Evolutionary conservation across 805 yeast species (phyloP).

Genomic region (Hanseniaspora valbyensis): DNA sequence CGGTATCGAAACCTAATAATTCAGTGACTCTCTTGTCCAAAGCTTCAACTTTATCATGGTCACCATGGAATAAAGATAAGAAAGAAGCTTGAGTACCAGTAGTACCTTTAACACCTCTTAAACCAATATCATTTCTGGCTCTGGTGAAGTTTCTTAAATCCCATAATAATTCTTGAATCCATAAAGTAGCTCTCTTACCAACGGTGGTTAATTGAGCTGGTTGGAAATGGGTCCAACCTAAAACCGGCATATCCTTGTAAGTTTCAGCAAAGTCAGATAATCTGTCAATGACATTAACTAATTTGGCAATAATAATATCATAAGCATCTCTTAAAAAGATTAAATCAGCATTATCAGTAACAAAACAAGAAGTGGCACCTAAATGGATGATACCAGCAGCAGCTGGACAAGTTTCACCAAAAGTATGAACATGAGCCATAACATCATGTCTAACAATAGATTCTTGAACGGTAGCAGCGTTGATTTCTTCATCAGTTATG

Average conservation of each 20-base stretch:
- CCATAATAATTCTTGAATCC: slow-evolving; percentile 97
- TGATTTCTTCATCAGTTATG: slow-evolving; percentile 89
- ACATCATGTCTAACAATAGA: slow-evolving; percentile 98
- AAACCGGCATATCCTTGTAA: slow-evolving; percentile 89
- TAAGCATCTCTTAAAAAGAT: slow-evolving; percentile 93
- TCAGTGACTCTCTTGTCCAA: slow-evolving; percentile 87
- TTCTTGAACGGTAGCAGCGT: slow-evolving; percentile 80
- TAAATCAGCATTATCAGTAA: slow-evolving; percentile 95
- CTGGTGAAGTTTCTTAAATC: slow-evolving; percentile 90
- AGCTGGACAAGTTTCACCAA: slow-evolving; percentile 83
- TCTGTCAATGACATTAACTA: slow-evolving; percentile 90
- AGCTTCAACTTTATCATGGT: slow-evolving; percentile 90
- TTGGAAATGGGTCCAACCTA: slow-evolving; percentile 99
- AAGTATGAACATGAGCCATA: slow-evolving; percentile 97
- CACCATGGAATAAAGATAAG: slow-evolving; percentile 87
- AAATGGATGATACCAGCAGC: slow-evolving; percentile 97
- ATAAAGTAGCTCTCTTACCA: slow-evolving; percentile 93
- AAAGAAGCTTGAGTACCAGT: slow-evolving; percentile 98
- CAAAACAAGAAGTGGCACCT: slow-evolving; percentile 97
- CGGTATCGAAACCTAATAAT: slow-evolving; percentile 84
- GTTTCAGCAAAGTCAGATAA: slow-evolving; percentile 76
- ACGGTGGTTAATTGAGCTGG: slow-evolving; percentile 98
- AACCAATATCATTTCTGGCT: slow-evolving; percentile 91
- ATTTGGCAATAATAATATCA: slow-evolving; percentile 83
- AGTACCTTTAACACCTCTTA: slow-evolving; percentile 98